Evolutionary conservation across 2,329 filamentous ascomycete genomes (phyloP).

Genomic region (Bipolaris cookei): DNA sequence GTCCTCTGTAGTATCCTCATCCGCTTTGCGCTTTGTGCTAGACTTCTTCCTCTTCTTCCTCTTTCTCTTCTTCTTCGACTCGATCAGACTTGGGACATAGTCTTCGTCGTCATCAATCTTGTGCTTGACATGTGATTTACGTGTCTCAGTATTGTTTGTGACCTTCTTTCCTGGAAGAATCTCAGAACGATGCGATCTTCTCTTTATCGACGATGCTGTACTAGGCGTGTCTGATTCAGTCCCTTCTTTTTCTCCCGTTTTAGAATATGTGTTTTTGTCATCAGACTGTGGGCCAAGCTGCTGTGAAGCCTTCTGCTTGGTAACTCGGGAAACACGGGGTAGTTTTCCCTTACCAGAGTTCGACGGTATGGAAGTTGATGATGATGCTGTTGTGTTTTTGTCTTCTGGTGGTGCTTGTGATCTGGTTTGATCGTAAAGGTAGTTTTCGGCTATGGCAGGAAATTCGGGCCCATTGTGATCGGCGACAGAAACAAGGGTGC

Average conservation of each 20-base stretch:
- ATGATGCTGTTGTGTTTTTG: not conserved
- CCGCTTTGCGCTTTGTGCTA: constrained; percentile 19
- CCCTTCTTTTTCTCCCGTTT: not conserved
- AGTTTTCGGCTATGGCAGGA: constrained; percentile 27
- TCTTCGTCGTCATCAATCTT: constrained; percentile 22
- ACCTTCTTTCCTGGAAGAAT: not conserved
- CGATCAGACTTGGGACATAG: constrained; percentile 7
- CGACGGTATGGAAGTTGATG: not conserved
- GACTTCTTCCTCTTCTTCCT: constrained; percentile 11
- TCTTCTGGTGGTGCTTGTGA: not conserved
- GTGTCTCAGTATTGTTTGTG: not conserved
- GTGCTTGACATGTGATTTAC: constrained; percentile 6
- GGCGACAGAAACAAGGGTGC: constrained; percentile 23
- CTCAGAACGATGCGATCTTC: constrained; percentile 2
- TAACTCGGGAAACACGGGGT: constrained; percentile 20
- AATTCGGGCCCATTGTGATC: constrained; percentile 16
- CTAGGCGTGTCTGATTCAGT: not conserved
- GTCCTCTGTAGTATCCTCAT: not conserved
- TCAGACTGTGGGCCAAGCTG: constrained; percentile 9
- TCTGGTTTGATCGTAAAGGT: constrained; percentile 28
- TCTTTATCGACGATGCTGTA: constrained; percentile 1
- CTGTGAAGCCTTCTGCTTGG: constrained; percentile 20
- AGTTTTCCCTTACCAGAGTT: constrained; percentile 23
- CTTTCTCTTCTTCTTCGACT: constrained; percentile 3
- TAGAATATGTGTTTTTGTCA: constrained; percentile 8